Conservation (phyloP, 176 grass and related monocot species). For the Poa annua region DNA sequence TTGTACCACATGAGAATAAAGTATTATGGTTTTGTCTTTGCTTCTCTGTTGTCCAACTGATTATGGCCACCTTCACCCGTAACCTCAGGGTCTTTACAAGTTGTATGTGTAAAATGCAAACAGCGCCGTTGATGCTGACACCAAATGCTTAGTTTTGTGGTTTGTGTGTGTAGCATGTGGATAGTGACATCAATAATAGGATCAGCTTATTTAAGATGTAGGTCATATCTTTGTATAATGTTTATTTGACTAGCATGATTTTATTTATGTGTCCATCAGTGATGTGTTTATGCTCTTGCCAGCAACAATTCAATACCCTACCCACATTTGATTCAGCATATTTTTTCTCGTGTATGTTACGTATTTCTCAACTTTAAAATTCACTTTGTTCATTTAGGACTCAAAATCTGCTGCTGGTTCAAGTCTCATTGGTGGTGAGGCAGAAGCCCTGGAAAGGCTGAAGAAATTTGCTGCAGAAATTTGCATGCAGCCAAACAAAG, state of each 20-base stretch:
- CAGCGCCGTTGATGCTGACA: background rate
- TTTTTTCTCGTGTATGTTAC: background rate
- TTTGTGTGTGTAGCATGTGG: background rate
- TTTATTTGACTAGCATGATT: conserved; percentile 1
- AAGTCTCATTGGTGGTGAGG: conserved; percentile 83
- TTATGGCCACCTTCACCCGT: background rate
- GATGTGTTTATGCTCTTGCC: conserved; percentile 9
- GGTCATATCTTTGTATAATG: background rate
- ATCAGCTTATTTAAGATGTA: background rate
- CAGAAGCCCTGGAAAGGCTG: conserved; percentile 77
- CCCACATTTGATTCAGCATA: background rate
- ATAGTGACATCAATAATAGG: background rate
- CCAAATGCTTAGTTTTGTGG: background rate
- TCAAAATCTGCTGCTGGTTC: conserved; percentile 63
- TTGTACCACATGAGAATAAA: background rate
- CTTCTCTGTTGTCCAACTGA: background rate
- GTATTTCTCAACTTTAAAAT: background rate
- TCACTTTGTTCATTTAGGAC: conserved; percentile 54
- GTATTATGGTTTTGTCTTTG: conserved; percentile 25
- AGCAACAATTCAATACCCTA: background rate
- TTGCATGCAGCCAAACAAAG: conserved; percentile 66
- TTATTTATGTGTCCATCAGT: conserved; percentile 9
- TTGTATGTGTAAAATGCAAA: background rate
- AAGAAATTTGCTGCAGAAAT: conserved; percentile 88
- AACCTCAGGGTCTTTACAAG: background rate